Base-by-base conservation (phyloP, 441 rosid genomes). In the Bruguiera hainesii region DNA sequence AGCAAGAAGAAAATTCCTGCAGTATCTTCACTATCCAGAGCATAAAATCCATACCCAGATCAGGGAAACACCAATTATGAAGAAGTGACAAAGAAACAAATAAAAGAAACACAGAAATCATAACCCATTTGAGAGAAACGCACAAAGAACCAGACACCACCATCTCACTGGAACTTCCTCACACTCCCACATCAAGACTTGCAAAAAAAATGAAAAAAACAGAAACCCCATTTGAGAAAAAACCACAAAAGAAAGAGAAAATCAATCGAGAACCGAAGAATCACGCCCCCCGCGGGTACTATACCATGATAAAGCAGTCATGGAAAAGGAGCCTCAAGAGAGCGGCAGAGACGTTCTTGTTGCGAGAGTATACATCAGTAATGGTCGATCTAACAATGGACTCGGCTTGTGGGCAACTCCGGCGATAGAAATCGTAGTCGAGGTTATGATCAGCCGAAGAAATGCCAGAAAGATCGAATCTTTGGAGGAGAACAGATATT, bases 231-330 rank as follows among this genome's bases (percentile, higher is more conserved):
- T 46, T 57, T 8, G 16, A 56, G 31, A 51, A 29, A 76, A 19
- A 53, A 8, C 60, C 52, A 61, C 6, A 33, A 53, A 35, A n/a
- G 28, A n/a, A 64, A 42, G 16, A 8, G 21, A 56, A 18, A 42
- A 42, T 42, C 1, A 42, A 42, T 11, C 37, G 9, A 16, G 30
- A 6, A 50, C 30, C 21, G 3, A 29, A 23, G 16, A 56, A 3
- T 37, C 15, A 25, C 37, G 46, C 11, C 15, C 3, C 0, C 18
- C 18, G 18, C 5, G 5, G 18, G 48, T 11, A 33, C 37, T 9
- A 33, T 59, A 80, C 84, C 82, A 58, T 63, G 58, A 80, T 74
- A 75, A 82, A 80, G 75, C 82, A 82, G 35, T 82, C 84, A 29
- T 82, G 84, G 76, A 82, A 82, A 37, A 78, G 50, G 53, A 82